These are phyloP conservation scores for Cyberlindnera mississippiensis DNA, from an alignment of 805 yeast species.

Conservation along the genomic window DNA sequence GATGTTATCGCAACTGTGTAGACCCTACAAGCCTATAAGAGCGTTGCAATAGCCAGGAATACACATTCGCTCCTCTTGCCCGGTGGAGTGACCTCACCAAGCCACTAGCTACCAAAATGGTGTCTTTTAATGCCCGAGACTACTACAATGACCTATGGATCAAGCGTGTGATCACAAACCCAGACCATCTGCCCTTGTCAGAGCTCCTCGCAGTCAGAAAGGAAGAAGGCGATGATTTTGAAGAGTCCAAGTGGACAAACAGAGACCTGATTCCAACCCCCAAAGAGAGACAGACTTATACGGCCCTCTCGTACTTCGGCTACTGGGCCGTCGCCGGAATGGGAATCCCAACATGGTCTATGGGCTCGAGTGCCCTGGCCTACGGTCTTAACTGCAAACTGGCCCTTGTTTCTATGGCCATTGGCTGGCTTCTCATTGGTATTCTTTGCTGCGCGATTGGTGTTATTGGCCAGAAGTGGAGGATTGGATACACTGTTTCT, in stretches of 20 bases:
- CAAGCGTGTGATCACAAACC: slow-evolving; percentile 13
- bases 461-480: slow-evolving; percentile 29
- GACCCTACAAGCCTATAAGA: too few relatives aligned
- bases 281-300: slow-evolving; percentile 35
- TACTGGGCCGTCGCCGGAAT: slow-evolving; percentile 38
- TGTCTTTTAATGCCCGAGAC: neutral
- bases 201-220: slow-evolving; percentile 15
- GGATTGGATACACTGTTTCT: slow-evolving; percentile 36
- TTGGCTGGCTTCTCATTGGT: slow-evolving; percentile 21
- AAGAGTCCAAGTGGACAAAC: slow-evolving; percentile 27
- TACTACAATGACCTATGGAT: slow-evolving; percentile 15
- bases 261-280: slow-evolving; percentile 38
- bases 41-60: too few relatives aligned
- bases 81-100: too few relatives aligned
- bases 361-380: slow-evolving; percentile 29
- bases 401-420: slow-evolving; percentile 29
- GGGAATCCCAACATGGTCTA: slow-evolving; percentile 35
- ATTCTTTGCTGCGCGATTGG: slow-evolving; percentile 26
- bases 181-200: slow-evolving; percentile 12
- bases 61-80: too few relatives aligned
- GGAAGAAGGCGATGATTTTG: slow-evolving; percentile 14
- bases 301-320: slow-evolving; percentile 30
- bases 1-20: too few relatives aligned
- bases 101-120: too few relatives aligned
- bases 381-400: slow-evolving; percentile 28